These are phyloP conservation scores for Umbelopsis ramanniana DNA, from an alignment of 192 early-diverging fungal genomes.

Conservation along the genomic window DNA sequence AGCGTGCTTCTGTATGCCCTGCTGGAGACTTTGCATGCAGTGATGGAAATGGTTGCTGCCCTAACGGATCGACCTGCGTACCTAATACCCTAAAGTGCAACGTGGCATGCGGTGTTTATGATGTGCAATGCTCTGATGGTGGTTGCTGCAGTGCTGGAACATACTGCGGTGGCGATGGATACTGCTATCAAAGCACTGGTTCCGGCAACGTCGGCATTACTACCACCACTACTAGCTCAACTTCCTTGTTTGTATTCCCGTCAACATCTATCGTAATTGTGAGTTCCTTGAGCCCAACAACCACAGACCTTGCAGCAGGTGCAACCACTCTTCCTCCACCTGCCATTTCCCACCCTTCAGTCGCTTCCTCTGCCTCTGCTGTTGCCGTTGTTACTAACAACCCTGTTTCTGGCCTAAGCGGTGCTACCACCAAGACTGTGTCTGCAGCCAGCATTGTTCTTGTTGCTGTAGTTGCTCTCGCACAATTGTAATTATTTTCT, in stretches of 20 bases:
- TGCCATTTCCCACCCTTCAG: neutral
- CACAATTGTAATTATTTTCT: neutral
- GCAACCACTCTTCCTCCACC: neutral
- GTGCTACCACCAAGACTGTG: neutral
- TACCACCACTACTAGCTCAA: neutral
- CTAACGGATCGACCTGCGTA: neutral
- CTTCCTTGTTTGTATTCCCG: neutral
- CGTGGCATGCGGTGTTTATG: neutral
- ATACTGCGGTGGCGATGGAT: conserved; percentile 1
- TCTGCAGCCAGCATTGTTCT: neutral
- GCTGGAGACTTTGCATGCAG: neutral
- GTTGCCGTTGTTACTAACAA: neutral
- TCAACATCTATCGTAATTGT: neutral
- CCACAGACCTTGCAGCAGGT: neutral
- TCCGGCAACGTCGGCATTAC: neutral
- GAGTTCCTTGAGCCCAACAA: neutral
- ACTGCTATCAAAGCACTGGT: neutral
- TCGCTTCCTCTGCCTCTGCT: neutral
- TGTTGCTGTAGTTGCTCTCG: neutral
- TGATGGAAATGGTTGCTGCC: conserved; percentile 9
- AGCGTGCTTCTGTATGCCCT: neutral
- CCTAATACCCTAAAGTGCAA: neutral
- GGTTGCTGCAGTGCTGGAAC: neutral
- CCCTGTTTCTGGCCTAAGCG: neutral
- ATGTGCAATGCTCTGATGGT: neutral